Evolutionary conservation across 306 rosid genomes (phyloP), one percentile per base, ranked within the genome.

Genomic region (Astragalus glycyphyllos): DNA sequence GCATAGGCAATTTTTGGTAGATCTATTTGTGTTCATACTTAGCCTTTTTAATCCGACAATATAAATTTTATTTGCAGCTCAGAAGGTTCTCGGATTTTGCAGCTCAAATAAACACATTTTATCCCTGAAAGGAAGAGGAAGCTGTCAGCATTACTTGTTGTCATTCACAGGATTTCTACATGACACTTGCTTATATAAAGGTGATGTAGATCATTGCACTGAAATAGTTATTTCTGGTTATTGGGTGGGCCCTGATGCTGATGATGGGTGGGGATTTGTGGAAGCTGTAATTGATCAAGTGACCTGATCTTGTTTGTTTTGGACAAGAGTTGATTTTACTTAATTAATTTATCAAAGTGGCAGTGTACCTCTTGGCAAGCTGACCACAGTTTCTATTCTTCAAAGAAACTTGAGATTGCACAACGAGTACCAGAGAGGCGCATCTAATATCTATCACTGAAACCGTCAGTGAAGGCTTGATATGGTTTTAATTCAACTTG

Each of bases 221-320:
- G 77, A 72, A 38, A 77, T 69, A 58, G 81, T 90, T 66, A 74
- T 92, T 58, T 75, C 79, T 72, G 98, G 98, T 75, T 92, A 81
- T 77, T 92, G 97, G 97, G 93, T 90, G 29, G 97, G 98, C 60
- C 98, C 98, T 71, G 97, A 92, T 84, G 56, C 69, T 50, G 98
- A 92, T 74, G 97, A 90, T 78, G 98, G 96, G 14, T 92, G 96
- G 96, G 97, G 98, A 46, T 84, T 76, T 78, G 82, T 88, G 68
- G 93, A 90, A 81, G 98, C 98, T 63, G 75, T 82, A 71, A 65
- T 92, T 65, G 75, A 84, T 58, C 88, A 61, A 72, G 80, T 81
- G 56, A 47, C 77, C 54, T 84, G 81, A 88, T 44, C n/a, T 45
- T 35, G 35, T 67, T 71, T 57, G 47, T 53, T 23, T 44, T 46